These are phyloP conservation scores for Trichoderma pleuroti DNA, from an alignment of 2,329 filamentous ascomycete species.

Conservation along the genomic window DNA sequence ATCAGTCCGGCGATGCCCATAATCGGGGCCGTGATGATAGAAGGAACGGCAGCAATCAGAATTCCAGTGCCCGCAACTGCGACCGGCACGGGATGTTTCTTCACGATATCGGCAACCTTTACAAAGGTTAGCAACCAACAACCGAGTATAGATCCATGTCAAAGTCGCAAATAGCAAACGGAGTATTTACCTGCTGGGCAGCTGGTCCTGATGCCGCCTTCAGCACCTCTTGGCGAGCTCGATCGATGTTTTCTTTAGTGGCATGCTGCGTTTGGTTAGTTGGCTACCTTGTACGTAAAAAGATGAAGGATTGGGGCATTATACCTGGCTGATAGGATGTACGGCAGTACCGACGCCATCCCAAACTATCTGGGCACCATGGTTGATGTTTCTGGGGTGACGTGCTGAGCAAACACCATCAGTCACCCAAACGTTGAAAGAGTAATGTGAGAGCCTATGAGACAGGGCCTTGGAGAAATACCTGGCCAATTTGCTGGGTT, in stretches of 20 bases:
- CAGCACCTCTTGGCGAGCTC: neutral
- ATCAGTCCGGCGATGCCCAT: constrained; percentile 21
- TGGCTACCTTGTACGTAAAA: neutral
- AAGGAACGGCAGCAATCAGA: neutral
- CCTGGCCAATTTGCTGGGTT: neutral
- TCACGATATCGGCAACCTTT: neutral
- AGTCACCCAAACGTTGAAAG: fast-evolving
- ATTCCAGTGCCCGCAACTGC: neutral
- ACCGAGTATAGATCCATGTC: too few relatives aligned
- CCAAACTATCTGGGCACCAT: neutral
- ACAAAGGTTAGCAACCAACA: neutral
- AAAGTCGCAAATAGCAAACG: neutral
- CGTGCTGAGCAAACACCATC: neutral
- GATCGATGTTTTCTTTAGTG: neutral
- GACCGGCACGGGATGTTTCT: neutral
- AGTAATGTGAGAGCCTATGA: neutral
- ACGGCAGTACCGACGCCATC: neutral
- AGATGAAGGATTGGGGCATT: too few relatives aligned
- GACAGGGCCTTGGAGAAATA: neutral
- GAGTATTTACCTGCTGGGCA: neutral
- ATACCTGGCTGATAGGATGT: neutral
- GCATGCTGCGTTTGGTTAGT: neutral
- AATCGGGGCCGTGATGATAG: constrained; percentile 18
- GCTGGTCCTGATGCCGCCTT: neutral
- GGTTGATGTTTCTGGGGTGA: neutral